Evolutionary conservation across 352 stramenopile genomes (phyloP), one percentile per base, ranked within the genome.

Genomic region (Pythium brachiatum): DNA sequence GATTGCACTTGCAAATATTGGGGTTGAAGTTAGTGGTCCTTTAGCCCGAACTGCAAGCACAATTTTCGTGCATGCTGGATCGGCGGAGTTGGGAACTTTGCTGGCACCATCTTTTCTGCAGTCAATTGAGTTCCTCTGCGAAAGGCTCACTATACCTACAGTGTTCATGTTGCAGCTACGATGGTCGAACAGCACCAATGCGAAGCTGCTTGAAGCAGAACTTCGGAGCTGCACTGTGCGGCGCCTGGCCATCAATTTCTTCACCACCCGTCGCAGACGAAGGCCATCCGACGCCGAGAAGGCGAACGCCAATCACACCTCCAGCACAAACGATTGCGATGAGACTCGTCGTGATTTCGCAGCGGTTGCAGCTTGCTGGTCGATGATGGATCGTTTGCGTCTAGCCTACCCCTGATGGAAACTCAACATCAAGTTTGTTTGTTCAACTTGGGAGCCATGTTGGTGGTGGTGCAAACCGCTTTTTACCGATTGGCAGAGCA

Each of bases 401-500:
- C 57, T 62, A 20, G 39, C 64, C 57, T 60, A 71, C 16, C 54
- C 51, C 57, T 59, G 27, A 63, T 59, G 27, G 25, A 68, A 72
- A 51, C 65, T 72, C 65, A 72, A 71, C 57, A 27, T 66, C 57
- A 71, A 71, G 64, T 50, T 51, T 21, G 36, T 12, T 65, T 32
- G 44, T 62, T 63, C 63, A 62, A 70, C 53, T 51, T 70, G 46
- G 44, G 38, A 61, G 41, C 46, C 51, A 63, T 38, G 52, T 53
- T 54, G 34, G 7, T 44, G 46, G 41, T 54, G 32, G 57, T 62
- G 56, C 41, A 58, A 62, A 43, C 62, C 62, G 60, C 23, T 44
- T 8, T 62, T 46, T 57, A 12, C 32, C 34, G 60, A 67, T 67
- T 31, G 25, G 38, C 53, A 29, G 29, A 34, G 46, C 48, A 53